Evolutionary conservation across 2,329 filamentous ascomycete genomes (phyloP), one percentile per base, ranked within the genome.

Genomic region (Venturia carpophila): DNA sequence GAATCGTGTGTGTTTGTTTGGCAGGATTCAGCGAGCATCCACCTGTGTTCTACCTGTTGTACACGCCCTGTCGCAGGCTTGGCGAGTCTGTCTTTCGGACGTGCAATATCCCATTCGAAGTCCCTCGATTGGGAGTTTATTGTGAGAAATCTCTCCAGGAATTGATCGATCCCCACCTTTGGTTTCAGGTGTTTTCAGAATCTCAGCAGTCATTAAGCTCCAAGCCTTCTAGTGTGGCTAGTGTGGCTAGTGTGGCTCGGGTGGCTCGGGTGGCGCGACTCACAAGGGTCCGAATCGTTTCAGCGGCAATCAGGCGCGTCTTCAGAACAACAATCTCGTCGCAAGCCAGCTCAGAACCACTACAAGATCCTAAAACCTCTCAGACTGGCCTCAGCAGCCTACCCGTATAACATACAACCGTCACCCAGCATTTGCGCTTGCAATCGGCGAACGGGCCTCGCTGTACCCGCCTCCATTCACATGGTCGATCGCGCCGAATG

Each of bases 351-450:
- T 65, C 11, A 60, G 34, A 34, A 42, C 19, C 6, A 55, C 30
- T 21, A 21, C 68, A 63, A 58, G 47, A 60, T 43, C 30, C n/a
- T 17, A 17, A 24, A 55, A 13, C 17, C 49, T 13, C 24, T 17
- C 5, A 10, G 9, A 47, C 45, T 21, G 11, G 24, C 30, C 24
- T 30, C 17, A 45, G 3, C 6, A 45, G 42, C 21, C 7, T 52
- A 73, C 72, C 70, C 69, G 70, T 49, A 60, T 17, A 68, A 70
- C 27, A 68, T 66, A 63, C 72, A 72, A 71, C 24, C 24, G 24
- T 15, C 3, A 55, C 24, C 24, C 49, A 30, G 24, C 49, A 34
- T 15, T 6, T 30, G 6, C 43, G 43, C 19, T n/a, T 47, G 10
- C 43, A 19, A 47, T 47, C 43, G 43, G 19, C 49, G 5, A 15